Base-by-base conservation (phyloP, 2,329 filamentous ascomycete species). In the Botrytis cinerea region DNA sequence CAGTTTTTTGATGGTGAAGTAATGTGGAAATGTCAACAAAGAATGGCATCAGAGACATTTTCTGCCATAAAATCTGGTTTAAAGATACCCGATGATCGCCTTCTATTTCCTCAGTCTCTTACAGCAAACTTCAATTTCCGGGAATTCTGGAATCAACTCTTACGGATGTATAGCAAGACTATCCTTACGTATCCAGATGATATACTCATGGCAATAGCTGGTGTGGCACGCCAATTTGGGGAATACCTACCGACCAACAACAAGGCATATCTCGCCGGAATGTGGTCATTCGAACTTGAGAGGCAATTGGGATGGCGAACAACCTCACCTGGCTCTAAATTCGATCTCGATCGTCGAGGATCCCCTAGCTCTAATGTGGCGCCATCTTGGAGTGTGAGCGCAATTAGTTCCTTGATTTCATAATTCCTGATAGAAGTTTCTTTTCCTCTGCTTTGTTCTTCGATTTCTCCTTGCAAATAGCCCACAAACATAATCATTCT, bases 321-420 rank as follows among this genome's bases (percentile, higher is more conserved):
- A 46, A 45, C 40, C 18, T 7, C 2, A 18, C 38, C 43, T 5
- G 40, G 28, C 8, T 22, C 38, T 28, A 20, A 3, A 28, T 12
- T 20, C n/a, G n/a, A 32, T 35, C 28, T 45, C 20, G 45, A 66
- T 45, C 40, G 45, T 43, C 63, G 63, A 22, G 63, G 22, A 16
- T 35, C n/a, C 16, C 63, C 63, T 14, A 28, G 22, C 40, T 45
- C 35, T n/a, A 45, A 48, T 8, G 63, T 66, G 4, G 63, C 63
- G 20, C 63, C 66, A n/a, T 69, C 66, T 69, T 54, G 66, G 66
- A 69, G 66, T 32, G 59, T 38, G 59, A 60, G 59, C 5, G 22
- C 22, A 38, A 60, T 60, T 5, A 3, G 12, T 60, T 60, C 20
- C 35, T 60, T 60, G 20, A 60, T 14, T 22, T 60, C 22, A 4